Evolutionary conservation across 768 basidiomycete genomes (phyloP).

Genomic region (Chalciporus sphaerocephalus): DNA sequence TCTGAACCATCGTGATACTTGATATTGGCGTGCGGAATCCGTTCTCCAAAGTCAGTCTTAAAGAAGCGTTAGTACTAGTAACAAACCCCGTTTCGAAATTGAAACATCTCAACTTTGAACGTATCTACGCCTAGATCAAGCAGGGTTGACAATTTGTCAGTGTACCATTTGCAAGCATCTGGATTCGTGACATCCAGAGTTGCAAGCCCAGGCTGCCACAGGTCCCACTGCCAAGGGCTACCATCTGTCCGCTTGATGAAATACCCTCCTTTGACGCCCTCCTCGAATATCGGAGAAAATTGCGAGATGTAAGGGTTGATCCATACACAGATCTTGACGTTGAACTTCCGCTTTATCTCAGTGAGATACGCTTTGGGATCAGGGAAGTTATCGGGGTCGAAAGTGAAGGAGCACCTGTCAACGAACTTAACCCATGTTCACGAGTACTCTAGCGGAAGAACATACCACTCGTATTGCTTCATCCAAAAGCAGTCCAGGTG

Average conservation of each 20-base stretch:
- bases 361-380: slow-evolving; percentile 61
- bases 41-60: slow-evolving; percentile 74
- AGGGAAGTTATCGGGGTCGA: slow-evolving; percentile 73
- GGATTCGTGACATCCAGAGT: slow-evolving; percentile 65
- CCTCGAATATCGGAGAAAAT: slow-evolving; percentile 62
- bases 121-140: slow-evolving; percentile 46
- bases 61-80: background rate
- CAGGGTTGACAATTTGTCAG: slow-evolving; percentile 37
- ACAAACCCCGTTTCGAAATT: background rate
- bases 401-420: slow-evolving; percentile 66
- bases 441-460: slow-evolving; percentile 2
- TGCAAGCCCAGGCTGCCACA: slow-evolving; percentile 63
- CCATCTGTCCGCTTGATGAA: slow-evolving; percentile 68
- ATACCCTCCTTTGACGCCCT: slow-evolving; percentile 62
- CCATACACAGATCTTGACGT: slow-evolving; percentile 73
- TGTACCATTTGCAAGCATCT: slow-evolving; percentile 45
- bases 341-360: slow-evolving; percentile 56
- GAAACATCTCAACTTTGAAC: slow-evolving; percentile 42
- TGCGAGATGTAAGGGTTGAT: slow-evolving; percentile 77
- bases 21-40: slow-evolving; percentile 64
- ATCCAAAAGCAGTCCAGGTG: slow-evolving; percentile 79
- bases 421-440: slow-evolving; percentile 14
- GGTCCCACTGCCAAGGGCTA: slow-evolving; percentile 65
- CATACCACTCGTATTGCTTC: slow-evolving; percentile 64
- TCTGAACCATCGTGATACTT: slow-evolving; percentile 64